A percentile compares a stretch with the other conserved stretches of the same genome.
Evolutionary conservation across 257 asterid species (phyloP).

Genomic region (Coffea eugenioides): DNA sequence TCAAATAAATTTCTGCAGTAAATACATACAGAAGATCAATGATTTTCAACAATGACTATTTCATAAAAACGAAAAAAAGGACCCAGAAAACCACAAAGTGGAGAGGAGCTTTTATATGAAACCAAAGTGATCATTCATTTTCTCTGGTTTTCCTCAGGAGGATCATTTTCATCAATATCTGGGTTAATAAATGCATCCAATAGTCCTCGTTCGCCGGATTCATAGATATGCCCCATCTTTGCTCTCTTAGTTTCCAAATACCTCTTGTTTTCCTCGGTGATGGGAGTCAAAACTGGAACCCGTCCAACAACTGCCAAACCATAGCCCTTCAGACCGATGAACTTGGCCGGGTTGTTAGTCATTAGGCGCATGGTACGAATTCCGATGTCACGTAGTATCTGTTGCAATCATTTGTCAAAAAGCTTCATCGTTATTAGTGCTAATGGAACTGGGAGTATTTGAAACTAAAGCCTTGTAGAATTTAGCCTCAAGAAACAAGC

Average conservation of each 20-base stretch:
- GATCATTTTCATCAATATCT: conserved; percentile 28
- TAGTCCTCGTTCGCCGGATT: conserved; percentile 54
- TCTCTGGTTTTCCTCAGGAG: conserved; percentile 15
- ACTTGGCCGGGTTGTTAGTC: conserved; percentile 92
- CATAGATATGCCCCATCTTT: conserved; percentile 82
- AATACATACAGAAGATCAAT: not conserved
- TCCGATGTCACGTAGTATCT: conserved; percentile 78
- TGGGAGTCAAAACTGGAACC: conserved; percentile 70
- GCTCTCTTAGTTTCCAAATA: conserved; percentile 69
- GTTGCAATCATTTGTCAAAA: conserved; percentile 15
- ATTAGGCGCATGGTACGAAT: conserved; percentile 75
- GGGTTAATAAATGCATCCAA: conserved; percentile 33
- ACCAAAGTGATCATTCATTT: conserved; percentile 14
- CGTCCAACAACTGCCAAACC: conserved; percentile 82
- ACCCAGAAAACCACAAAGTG: not conserved
- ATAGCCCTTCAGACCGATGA: conserved; percentile 66
- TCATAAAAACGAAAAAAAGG: not conserved
- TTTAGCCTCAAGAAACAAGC: not conserved
- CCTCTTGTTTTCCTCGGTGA: conserved; percentile 72
- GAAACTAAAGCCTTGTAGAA: not conserved
- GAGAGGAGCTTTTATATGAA: conserved; percentile 6
- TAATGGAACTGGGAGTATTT: not conserved
- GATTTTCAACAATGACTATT: not conserved
- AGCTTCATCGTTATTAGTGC: not conserved
- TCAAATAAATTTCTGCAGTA: not conserved